Evolutionary conservation across 169 alveolate genomes (phyloP).

Genomic region (Miamiensis avidus): DNA sequence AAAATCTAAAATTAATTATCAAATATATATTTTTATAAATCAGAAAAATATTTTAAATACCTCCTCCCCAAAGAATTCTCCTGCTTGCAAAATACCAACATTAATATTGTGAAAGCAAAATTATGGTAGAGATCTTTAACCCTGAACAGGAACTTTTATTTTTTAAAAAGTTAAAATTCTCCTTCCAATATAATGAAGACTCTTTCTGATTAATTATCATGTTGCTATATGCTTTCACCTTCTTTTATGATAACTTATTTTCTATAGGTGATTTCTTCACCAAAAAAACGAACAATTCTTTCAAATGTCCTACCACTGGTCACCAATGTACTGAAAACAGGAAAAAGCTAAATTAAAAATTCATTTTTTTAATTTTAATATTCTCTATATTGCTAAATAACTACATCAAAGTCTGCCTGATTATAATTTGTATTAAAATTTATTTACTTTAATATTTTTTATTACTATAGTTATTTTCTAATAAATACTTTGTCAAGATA

Average conservation of each 20-base stretch:
- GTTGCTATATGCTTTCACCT: background rate
- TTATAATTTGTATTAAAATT: too few species aligned
- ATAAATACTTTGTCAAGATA: constrained; percentile 5
- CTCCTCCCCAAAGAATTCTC: constrained; percentile 3
- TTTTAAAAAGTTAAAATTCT: constrained; percentile 6
- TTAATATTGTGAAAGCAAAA: background rate
- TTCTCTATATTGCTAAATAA: background rate
- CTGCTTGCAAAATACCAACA: background rate
- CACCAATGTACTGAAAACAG: background rate
- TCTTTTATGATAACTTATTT: background rate
- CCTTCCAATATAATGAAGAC: background rate
- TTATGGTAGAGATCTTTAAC: background rate
- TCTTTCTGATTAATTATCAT: too few species aligned
- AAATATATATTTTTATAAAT: too few species aligned
- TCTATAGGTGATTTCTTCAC: constrained; percentile 3
- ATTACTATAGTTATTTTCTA: background rate
- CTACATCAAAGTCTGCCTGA: constrained; percentile 3
- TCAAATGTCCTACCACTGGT: background rate
- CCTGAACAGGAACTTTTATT: background rate
- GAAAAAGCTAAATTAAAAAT: constrained; percentile 3
- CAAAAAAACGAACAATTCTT: background rate
- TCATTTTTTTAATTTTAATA: background rate
- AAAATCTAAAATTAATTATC: too few species aligned
- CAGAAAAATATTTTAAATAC: background rate
- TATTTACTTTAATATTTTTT: too few species aligned